Conservation (phyloP, 441 rosid genomes). For the Pelargonium myrrhifolium region DNA sequence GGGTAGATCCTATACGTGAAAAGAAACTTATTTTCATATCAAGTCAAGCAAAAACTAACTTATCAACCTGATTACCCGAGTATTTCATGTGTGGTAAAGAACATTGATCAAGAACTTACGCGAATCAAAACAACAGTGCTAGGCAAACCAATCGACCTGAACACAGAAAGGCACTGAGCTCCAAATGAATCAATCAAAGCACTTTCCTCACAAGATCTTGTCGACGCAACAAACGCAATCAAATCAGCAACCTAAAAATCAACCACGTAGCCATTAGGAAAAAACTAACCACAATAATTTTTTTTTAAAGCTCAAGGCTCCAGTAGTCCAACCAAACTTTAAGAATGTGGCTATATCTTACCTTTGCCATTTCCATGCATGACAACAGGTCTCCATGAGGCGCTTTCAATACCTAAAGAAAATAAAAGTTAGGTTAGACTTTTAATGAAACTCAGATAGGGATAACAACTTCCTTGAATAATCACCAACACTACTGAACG, state of each 20-base stretch:
- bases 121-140: conserved; percentile 73
- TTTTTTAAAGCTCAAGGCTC: neutral
- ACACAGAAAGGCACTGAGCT: conserved; percentile 73
- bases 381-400: conserved; percentile 73
- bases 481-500: neutral
- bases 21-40: conserved; percentile 13
- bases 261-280: conserved; percentile 16
- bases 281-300: neutral
- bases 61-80: conserved; percentile 3
- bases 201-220: conserved; percentile 44
- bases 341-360: conserved; percentile 15
- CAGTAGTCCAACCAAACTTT: neutral
- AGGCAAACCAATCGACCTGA: conserved; percentile 79
- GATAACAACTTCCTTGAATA: neutral
- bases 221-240: conserved; percentile 87
- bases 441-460: neutral
- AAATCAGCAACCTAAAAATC: conserved; percentile 80
- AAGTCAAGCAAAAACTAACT: conserved; percentile 9
- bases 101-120: conserved; percentile 40
- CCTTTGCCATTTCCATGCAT: conserved; percentile 96
- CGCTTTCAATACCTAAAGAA: conserved; percentile 59
- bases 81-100: conserved; percentile 10
- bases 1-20: conserved; percentile 57
- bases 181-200: conserved; percentile 70
- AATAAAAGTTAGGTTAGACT: neutral